Base-by-base conservation (phyloP, 1,284 basidiomycete species). In the Trametes hirsuta region DNA sequence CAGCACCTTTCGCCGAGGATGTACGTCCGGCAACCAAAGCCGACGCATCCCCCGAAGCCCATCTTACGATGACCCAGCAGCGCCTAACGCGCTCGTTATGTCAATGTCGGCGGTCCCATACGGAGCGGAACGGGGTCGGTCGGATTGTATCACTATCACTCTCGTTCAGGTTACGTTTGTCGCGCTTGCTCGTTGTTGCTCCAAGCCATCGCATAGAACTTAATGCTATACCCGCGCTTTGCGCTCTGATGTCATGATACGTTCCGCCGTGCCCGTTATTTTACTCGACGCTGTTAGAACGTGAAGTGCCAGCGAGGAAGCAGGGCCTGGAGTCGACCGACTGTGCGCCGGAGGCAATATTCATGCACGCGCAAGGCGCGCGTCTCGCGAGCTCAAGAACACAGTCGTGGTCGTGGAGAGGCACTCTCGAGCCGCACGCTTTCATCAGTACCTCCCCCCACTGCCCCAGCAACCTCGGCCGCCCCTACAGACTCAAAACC, bases 11-110 rank as follows among this genome's bases (percentile, higher is more conserved):
- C 51, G 36, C 64, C 64, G 14, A 51, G 59, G 51, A 47, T 65
- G 53, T 48, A 58, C 36, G 41, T 64, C n/a, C 54, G 61, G 35
- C 63, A 62, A 22, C 59, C 63, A 4, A 58, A 56, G 58, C 63
- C 66, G 35, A 45, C 58, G 41, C 61, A 59, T 39, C 47, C 59
- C 4, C 41, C 66, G 35, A 63, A 47, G 47, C 64, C 54, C 47
- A 66, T 66, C 39, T 35, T 66, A 22, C 61, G 64, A 63, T 66
- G 48, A 63, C 47, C 15, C 25, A 18, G 21, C 36, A n/a, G 5
- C 34, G 22, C 41, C 6, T 46, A 14, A 24, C 34, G 49, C 41
- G 25, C 30, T 35, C 39, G 14, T 14, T 35, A 30, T 22, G 18
- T 10, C 15, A 11, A 34, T 55, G 9, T 30, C 47, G 10, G 11